Evolutionary conservation across 1,139 yeast genomes (phyloP), one percentile per base, ranked within the genome.

Genomic region (Pichia sp.): DNA sequence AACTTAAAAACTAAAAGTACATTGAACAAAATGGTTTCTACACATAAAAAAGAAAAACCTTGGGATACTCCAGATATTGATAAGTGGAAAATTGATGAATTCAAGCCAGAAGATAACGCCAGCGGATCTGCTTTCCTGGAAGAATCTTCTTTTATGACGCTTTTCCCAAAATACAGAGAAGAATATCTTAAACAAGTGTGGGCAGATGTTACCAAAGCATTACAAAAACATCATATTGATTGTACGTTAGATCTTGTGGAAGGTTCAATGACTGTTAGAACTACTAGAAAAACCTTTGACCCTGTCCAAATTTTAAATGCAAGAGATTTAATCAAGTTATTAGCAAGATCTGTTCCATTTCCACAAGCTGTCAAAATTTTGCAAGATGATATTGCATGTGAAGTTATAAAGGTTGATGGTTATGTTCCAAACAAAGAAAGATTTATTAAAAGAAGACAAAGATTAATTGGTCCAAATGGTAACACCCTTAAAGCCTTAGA

Each of bases 11-110:
- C 6, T 25, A 13, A 13, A 14, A 13, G 6, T 8, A 14, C 48
- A 53, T 40, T 5, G 5, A 29, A 15, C 35, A 59, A 45, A 33
- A 89, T 91, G 97, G 88, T 84, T 26, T 87, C 96, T 4, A 84
- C 94, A 43, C 91, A 89, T 63, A 85, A 89, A 62, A 83, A 80
- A 60, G 97, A 89, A 56, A 91, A 91, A 64, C 97, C 97, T 42
- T 89, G 98, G 97, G 97, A 91, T 60, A 88, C 96, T 13, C 87
- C 85, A 22, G 96, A 88, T 55, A 81, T 91, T 49, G 96, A 91
- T 60, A 89, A 91, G 62, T 91, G 99, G 99, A 69, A 74, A 50
- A 70, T 80, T 33, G 95, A 88, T 29, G 94, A 88, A 48, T 91
- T 91, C 69, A 83, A 74, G 54, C 88, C 88, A 1, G 96, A 87